Evolutionary conservation across 73 alveolate species (phyloP), one percentile per base, ranked within the genome.

Genomic region (Effrenium voratum): DNA sequence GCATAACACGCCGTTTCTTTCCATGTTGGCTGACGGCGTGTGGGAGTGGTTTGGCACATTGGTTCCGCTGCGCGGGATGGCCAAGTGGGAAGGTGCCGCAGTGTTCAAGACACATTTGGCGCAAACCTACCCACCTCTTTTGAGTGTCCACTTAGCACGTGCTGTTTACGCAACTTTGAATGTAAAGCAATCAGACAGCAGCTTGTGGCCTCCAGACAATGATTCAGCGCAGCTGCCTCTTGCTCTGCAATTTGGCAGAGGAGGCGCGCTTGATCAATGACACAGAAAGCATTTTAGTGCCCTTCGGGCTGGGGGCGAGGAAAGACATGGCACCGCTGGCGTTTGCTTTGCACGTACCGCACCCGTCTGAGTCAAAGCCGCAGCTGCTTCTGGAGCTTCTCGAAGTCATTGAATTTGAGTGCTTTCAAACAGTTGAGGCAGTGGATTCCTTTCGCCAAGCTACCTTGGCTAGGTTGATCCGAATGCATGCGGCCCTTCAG

Each of bases 101-200:
- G 41, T 41, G 55, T 77, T 41, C 22, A 16, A 16, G 44, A 77
- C 88, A 36, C 88, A 77, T 24, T 22, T 77, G 22, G 88, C 88
- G 16, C 88, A 77, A 77, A 41, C 88, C 41, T 76, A 76, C 86
- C 86, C 86, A n/a, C 86, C 86, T 24, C 60, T 44, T 22, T 41
- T 76, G 60, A 57, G 60, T 36, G 59, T 26, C 5, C 34, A 76
- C 10, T 76, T 41, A 38, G 86, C 80, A n/a, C n/a, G n/a, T n/a
- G n/a, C n/a, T n/a, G n/a, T n/a, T n/a, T n/a, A n/a, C n/a, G n/a
- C n/a, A n/a, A n/a, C n/a, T n/a, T n/a, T n/a, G n/a, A n/a, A n/a
- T n/a, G n/a, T n/a, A n/a, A n/a, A n/a, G n/a, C n/a, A n/a, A n/a
- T n/a, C n/a, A n/a, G n/a, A n/a, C n/a, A n/a, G n/a, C n/a, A n/a